Evolutionary conservation across 305 asterid genomes (phyloP).

Genomic region (Fraxinus ornus): DNA sequence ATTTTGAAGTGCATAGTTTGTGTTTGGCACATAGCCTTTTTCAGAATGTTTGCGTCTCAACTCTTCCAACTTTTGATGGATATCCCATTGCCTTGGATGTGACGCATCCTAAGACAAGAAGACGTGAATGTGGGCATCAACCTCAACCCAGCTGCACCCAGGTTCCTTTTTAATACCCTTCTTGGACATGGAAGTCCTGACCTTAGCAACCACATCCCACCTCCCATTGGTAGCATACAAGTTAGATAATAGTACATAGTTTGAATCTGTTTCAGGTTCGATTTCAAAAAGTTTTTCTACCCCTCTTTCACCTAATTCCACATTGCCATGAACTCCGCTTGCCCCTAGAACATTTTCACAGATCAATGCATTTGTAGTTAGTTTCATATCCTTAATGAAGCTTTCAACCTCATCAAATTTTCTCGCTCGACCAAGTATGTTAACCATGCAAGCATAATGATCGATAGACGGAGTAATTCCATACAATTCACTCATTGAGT

Average conservation of each 20-base stretch:
- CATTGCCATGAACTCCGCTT: constrained; percentile 31
- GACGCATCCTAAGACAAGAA: constrained; percentile 70
- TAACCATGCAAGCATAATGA: constrained; percentile 82
- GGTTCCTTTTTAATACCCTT: constrained; percentile 76
- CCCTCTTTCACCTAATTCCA: constrained; percentile 56
- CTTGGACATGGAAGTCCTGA: constrained; percentile 56
- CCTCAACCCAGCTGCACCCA: constrained; percentile 85
- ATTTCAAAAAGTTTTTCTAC: constrained; percentile 57
- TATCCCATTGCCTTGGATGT: constrained; percentile 55
- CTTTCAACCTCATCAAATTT: constrained; percentile 55
- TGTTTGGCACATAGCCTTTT: constrained; percentile 62
- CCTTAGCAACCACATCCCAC: constrained; percentile 68
- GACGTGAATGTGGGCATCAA: constrained; percentile 56
- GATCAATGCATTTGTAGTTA: constrained; percentile 52
- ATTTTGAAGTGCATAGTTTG: constrained; percentile 52
- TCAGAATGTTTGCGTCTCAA: constrained; percentile 38
- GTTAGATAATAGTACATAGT: constrained; percentile 67
- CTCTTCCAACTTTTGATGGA: constrained; percentile 57
- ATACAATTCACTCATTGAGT: constrained; percentile 47
- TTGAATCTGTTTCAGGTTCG: constrained; percentile 56
- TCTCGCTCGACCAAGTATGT: constrained; percentile 77
- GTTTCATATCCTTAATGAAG: constrained; percentile 55
- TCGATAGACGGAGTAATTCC: constrained; percentile 57
- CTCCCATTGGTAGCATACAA: constrained; percentile 59
- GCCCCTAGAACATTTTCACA: constrained; percentile 84